Evolutionary conservation across 495 filamentous ascomycete species (phyloP).

Genomic region (Podospora comata): DNA sequence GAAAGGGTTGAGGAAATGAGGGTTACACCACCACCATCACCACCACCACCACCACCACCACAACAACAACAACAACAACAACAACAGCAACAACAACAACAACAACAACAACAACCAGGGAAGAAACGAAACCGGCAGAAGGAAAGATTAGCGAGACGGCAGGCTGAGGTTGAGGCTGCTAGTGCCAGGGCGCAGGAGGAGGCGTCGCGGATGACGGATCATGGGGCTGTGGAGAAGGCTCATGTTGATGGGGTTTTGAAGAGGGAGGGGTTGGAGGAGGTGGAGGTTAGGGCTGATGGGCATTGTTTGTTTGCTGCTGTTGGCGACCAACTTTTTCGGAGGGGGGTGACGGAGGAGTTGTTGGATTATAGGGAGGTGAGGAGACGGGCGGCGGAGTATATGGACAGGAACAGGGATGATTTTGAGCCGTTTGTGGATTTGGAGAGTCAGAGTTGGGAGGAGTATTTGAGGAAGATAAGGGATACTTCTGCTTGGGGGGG

Average conservation of each 20-base stretch:
- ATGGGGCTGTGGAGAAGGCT: conserved; percentile 65
- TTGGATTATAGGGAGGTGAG: conserved; percentile 53
- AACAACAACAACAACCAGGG: conserved; percentile 11
- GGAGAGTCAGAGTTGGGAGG: conserved; percentile 58
- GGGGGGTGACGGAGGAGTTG: conserved; percentile 34
- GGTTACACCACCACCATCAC: conserved; percentile 19
- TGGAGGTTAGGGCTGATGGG: conserved; percentile 81
- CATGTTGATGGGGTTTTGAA: conserved; percentile 65
- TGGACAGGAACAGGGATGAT: conserved; percentile 49
- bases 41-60: conserved; percentile 26
- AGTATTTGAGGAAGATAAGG: conserved; percentile 71
- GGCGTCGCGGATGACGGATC: conserved; percentile 69
- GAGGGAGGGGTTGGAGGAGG: conserved; percentile 62
- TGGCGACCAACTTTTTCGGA: conserved; percentile 68
- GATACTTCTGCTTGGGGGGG: conserved; percentile 97
- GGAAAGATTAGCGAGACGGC: conserved; percentile 81
- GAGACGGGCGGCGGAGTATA: conserved; percentile 55
- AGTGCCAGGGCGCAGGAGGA: conserved; percentile 66
- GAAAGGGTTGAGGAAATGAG: conserved; percentile 23
- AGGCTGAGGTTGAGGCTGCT: conserved; percentile 73
- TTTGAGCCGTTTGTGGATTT: conserved; percentile 66
- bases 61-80: conserved; percentile 20
- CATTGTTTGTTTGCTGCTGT: conserved; percentile 96
- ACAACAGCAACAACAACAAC: conserved; percentile 20
- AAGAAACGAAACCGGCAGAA: conserved; percentile 91